Conservation (phyloP, 2,329 filamentous ascomycete genomes). For the Myriangium duriaei region DNA sequence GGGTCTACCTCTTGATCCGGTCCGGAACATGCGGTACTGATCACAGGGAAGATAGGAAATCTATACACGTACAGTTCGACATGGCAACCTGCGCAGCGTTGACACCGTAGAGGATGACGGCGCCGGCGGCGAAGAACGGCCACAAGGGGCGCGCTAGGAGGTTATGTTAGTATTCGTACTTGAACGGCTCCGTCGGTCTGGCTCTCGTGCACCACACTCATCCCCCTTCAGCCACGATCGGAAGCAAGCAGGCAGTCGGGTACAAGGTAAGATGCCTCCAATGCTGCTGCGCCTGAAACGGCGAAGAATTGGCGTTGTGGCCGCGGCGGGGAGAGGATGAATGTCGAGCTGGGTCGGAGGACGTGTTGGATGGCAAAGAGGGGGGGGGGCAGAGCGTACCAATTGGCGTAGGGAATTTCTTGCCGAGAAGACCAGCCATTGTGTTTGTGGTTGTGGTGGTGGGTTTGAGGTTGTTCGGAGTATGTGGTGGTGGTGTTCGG, state of each 20-base stretch:
- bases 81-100: constrained; percentile 70
- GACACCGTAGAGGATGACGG: constrained; percentile 81
- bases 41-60: too few species aligned
- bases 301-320: too few species aligned
- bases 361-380: too few species aligned
- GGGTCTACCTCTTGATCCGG: too few species aligned
- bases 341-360: too few species aligned
- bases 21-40: too few species aligned
- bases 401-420: constrained; percentile 39
- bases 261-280: too few species aligned
- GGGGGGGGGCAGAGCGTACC: constrained; percentile 27
- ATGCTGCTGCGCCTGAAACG: too few species aligned
- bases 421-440: constrained; percentile 35
- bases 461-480: not conserved
- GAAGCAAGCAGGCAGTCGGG: too few species aligned
- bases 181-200: not conserved
- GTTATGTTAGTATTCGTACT: constrained; percentile 7
- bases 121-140: constrained; percentile 84
- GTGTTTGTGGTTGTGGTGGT: constrained; percentile 14
- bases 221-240: too few species aligned
- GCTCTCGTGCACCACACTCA: not conserved
- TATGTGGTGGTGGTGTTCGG: not conserved
- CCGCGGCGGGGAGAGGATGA: too few species aligned
- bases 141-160: constrained; percentile 71
- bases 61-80: constrained; percentile 60